A percentile compares a stretch with the other conserved stretches of the same genome.
phyloP scores from a whole-genome alignment of 306 rosid genomes.

The Erythrophleum fordii region DNA sequence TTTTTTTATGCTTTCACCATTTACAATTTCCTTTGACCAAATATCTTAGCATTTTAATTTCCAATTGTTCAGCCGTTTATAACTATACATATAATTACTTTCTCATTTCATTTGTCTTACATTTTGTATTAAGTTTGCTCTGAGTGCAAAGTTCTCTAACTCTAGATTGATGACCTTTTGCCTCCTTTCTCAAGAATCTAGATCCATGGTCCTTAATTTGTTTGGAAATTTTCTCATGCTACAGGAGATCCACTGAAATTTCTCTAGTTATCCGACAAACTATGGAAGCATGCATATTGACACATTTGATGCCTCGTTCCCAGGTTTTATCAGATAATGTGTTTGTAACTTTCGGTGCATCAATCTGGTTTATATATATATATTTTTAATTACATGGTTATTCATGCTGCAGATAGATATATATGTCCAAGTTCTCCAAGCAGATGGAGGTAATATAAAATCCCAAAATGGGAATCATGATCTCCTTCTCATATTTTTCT shows the following conservation, averaged over 20 bases:
- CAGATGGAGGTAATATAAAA: conserved; percentile 78
- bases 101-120: neutral
- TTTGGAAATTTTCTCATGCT: conserved; percentile 37
- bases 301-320: conserved; percentile 87
- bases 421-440: conserved; percentile 94
- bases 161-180: conserved; percentile 14
- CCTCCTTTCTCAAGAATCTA: neutral
- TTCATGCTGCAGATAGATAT: conserved; percentile 74
- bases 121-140: conserved; percentile 31
- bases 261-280: conserved; percentile 91
- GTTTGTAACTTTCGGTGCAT: conserved; percentile 34
- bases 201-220: conserved; percentile 1
- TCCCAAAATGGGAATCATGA: conserved; percentile 18
- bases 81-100: neutral
- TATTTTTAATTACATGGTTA: conserved; percentile 35
- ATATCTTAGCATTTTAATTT: neutral
- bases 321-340: conserved; percentile 60
- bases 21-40: neutral
- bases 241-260: conserved; percentile 92
- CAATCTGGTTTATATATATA: neutral
- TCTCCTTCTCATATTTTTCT: conserved; percentile 15
- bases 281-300: conserved; percentile 86
- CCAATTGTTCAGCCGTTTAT: conserved; percentile 10
- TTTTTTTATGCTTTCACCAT: neutral
- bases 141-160: conserved; percentile 18